These are phyloP conservation scores for Pseudocercospora vitis DNA, from an alignment of 2,329 filamentous ascomycete species.

Conservation along the genomic window DNA sequence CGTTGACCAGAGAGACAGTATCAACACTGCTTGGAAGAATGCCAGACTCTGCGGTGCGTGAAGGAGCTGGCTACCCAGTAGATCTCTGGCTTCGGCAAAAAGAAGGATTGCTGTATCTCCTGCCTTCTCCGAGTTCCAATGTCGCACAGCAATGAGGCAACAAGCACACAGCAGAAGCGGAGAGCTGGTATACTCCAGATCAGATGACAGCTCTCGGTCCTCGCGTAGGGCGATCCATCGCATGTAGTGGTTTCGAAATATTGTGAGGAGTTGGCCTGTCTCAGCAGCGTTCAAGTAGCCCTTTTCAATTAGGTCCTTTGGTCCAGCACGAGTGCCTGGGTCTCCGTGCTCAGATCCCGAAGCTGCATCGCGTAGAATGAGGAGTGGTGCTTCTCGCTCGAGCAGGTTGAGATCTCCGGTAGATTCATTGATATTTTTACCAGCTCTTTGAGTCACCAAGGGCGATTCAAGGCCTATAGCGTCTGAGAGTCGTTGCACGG, in stretches of 20 bases:
- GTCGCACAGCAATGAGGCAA: constrained; percentile 15
- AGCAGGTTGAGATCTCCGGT: background rate
- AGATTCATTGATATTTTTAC: background rate
- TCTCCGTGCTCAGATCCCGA: constrained; percentile 1
- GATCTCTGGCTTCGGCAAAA: constrained; percentile 10
- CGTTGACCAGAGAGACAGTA: constrained; percentile 15
- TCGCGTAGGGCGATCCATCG: constrained; percentile 13
- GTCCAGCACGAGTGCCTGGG: background rate
- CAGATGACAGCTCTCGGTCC: background rate
- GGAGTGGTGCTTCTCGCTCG: constrained; percentile 5
- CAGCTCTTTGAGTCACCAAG: background rate
- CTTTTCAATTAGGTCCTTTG: constrained; percentile 11
- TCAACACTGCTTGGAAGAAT: constrained; percentile 14
- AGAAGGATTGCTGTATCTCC: constrained; percentile 4
- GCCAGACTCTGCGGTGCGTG: constrained; percentile 11
- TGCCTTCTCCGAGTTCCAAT: constrained; percentile 9
- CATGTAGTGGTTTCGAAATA: constrained; percentile 10
- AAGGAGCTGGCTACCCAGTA: constrained; percentile 5
- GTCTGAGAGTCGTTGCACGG: background rate
- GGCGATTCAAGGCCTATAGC: background rate
- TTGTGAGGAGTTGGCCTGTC: background rate
- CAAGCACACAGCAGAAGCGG: constrained; percentile 13
- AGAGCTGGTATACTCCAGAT: constrained; percentile 6
- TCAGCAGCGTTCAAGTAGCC: background rate
- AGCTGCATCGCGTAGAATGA: constrained; percentile 11